Conservation (phyloP, 768 basidiomycete species). For the Termitomyces sp. region DNA sequence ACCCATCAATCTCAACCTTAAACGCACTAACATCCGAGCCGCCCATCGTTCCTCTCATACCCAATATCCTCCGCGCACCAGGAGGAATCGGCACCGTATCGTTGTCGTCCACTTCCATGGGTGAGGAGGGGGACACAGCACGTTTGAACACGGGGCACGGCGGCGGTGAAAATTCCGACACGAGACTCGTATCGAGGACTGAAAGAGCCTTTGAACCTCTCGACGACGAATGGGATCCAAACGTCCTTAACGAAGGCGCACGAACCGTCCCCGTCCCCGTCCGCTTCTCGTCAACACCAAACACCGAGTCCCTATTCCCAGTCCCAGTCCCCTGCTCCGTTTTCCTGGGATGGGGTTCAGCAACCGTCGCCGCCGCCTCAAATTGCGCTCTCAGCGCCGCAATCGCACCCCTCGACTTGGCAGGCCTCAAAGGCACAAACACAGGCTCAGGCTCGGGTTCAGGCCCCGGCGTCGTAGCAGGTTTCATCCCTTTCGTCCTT, state of each 20-base stretch:
- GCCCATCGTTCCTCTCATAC: conserved; percentile 68
- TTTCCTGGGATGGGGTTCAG: too few relatives aligned
- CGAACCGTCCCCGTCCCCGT: conserved; percentile 19
- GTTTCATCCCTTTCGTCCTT: conserved; percentile 22
- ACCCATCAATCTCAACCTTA: conserved; percentile 43
- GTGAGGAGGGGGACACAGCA: conserved; percentile 15
- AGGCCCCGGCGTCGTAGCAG: conserved; percentile 55
- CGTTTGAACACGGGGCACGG: conserved; percentile 35
- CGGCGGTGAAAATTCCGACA: background rate
- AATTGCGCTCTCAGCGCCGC: conserved; percentile 16
- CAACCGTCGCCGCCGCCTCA: conserved; percentile 12
- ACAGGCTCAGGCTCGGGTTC: conserved; percentile 54
- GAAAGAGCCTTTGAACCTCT: conserved; percentile 7
- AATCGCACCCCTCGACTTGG: conserved; percentile 27
- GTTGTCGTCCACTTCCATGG: conserved; percentile 15
- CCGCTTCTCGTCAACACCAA: too few relatives aligned
- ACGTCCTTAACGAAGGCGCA: conserved; percentile 36
- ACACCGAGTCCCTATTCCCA: background rate
- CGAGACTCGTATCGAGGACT: background rate
- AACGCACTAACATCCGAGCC: conserved; percentile 48
- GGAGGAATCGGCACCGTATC: conserved; percentile 37
- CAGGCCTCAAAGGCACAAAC: conserved; percentile 56
- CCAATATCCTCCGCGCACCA: conserved; percentile 53
- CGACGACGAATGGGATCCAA: conserved; percentile 30
- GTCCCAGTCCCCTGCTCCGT: too few relatives aligned